Evolutionary conservation across 768 basidiomycete species (phyloP).

Genomic region (Leucogyrophana mollusca): DNA sequence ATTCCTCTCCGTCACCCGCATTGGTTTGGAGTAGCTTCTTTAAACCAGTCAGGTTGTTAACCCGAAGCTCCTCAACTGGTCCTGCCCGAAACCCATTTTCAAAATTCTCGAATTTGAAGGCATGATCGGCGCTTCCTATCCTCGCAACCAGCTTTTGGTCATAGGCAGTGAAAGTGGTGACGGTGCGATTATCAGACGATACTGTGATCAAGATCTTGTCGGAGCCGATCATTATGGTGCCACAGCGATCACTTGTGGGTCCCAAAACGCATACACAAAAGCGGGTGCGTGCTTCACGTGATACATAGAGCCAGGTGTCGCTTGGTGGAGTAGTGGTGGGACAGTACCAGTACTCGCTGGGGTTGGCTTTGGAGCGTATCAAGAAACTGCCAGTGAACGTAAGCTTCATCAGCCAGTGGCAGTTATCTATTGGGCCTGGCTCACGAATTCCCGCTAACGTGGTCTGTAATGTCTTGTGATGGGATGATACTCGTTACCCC

Average conservation of each 20-base stretch:
- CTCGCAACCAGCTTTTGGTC: no score
- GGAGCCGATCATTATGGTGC: neutral
- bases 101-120: no score
- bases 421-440: neutral
- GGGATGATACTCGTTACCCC: neutral
- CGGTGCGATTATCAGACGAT: neutral
- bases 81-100: no score
- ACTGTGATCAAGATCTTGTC: neutral
- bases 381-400: neutral
- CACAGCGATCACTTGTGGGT: neutral
- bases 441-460: neutral
- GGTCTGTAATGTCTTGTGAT: neutral
- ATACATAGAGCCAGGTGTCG: neutral
- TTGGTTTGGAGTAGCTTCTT: no score
- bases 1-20: no score
- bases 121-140: no score
- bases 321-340: neutral
- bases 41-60: no score
- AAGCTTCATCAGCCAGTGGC: neutral
- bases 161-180: no score
- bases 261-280: neutral
- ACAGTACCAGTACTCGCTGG: conserved; percentile 1
- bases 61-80: no score
- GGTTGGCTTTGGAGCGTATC: neutral
- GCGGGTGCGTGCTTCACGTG: neutral